A percentile compares a stretch with the other conserved stretches of the same genome.
Evolutionary conservation across 164 flowering plant genomes (phyloP).

Genomic region (Stephania yunnanensis): DNA sequence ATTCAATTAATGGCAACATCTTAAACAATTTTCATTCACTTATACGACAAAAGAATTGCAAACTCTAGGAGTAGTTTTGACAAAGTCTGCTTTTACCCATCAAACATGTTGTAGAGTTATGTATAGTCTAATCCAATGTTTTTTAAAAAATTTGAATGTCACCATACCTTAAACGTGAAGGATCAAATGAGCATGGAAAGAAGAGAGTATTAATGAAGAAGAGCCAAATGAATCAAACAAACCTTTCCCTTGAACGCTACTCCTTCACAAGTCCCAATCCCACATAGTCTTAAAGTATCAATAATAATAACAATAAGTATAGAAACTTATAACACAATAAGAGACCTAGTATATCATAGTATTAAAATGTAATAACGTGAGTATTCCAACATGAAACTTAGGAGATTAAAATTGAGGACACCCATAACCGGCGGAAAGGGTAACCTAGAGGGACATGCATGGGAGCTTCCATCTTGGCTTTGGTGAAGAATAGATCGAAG

Average conservation of each 20-base stretch:
- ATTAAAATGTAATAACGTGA: neutral
- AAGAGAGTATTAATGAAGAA: slow-evolving; percentile 5
- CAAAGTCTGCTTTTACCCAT: no score
- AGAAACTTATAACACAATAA: neutral
- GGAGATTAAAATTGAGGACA: neutral
- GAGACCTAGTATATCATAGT: neutral
- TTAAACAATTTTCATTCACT: no score
- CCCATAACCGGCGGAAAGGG: neutral
- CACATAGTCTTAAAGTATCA: neutral
- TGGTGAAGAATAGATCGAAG: neutral
- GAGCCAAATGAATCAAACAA: neutral
- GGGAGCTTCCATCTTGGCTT: neutral
- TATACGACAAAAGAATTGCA: no score
- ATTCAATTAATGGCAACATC: no score
- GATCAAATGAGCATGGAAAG: neutral
- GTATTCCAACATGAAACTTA: neutral
- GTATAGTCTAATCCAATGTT: no score
- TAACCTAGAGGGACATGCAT: neutral
- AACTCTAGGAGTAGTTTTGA: no score
- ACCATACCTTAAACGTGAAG: neutral
- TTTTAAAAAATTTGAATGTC: neutral
- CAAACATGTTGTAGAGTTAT: no score
- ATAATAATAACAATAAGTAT: neutral
- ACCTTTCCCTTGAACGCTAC: slow-evolving; percentile 17
- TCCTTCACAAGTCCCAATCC: slow-evolving; percentile 1